A percentile compares a stretch with the other conserved stretches of the same genome.
These are phyloP conservation scores for Tuctoria greenei DNA, from an alignment of 176 grass and related monocot genomes.

Conservation along the genomic window DNA sequence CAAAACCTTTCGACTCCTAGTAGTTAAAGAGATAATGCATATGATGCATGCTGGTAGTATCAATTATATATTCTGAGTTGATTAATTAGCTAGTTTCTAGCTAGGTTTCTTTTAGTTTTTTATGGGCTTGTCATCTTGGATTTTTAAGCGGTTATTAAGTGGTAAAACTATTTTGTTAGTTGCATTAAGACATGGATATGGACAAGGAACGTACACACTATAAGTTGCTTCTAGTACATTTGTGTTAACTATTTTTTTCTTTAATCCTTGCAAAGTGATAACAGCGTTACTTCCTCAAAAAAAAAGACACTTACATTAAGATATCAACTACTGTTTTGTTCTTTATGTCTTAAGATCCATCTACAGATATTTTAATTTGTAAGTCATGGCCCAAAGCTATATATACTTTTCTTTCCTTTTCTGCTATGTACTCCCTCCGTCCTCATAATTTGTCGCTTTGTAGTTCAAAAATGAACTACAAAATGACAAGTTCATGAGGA, in stretches of 20 bases:
- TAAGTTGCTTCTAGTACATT: conserved; percentile 1
- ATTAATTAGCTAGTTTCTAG: background rate
- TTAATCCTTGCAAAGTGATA: background rate
- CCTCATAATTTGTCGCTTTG: too few relatives aligned
- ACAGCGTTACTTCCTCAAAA: too few relatives aligned
- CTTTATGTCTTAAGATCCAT: too few relatives aligned
- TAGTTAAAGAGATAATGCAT: conserved; percentile 16
- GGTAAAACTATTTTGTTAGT: conserved; percentile 2
- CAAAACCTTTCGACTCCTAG: conserved; percentile 4
- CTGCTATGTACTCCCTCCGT: too few relatives aligned
- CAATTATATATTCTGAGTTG: background rate
- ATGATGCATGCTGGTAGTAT: background rate
- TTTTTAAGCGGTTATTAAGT: conserved; percentile 10
- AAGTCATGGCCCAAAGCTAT: too few relatives aligned
- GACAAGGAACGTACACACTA: conserved; percentile 13
- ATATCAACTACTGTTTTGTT: too few relatives aligned
- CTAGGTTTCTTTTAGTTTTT: background rate
- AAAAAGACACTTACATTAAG: too few relatives aligned
- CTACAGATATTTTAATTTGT: too few relatives aligned
- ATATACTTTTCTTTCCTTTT: too few relatives aligned
- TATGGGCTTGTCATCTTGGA: background rate
- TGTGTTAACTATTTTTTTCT: background rate
- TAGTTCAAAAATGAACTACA: too few relatives aligned
- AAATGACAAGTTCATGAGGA: too few relatives aligned
- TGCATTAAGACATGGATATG: background rate